Evolutionary conservation across 1,139 yeast genomes (phyloP).

Genomic region (Saccharomyces pastorianus): DNA sequence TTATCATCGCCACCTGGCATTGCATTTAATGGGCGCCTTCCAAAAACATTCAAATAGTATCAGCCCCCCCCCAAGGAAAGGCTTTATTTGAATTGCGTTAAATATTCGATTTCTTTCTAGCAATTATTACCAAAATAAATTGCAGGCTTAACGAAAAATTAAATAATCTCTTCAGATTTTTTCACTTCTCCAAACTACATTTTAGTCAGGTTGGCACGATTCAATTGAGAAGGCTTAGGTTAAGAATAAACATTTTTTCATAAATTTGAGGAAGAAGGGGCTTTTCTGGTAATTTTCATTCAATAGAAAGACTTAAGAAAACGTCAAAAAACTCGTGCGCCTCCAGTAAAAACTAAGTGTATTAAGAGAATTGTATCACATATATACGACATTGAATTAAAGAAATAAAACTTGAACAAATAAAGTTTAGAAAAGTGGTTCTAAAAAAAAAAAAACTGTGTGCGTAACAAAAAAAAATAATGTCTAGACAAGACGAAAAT

Average conservation of each 20-base stretch:
- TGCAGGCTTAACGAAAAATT: neutral
- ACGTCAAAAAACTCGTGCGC: neutral
- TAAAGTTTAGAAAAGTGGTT: neutral
- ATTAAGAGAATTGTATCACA: neutral
- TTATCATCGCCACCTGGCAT: neutral
- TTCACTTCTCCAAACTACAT: neutral
- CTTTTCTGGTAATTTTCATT: neutral
- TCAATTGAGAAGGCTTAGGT: neutral
- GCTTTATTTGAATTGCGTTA: neutral
- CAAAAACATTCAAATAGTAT: neutral
- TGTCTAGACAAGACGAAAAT: neutral
- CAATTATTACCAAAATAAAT: neutral
- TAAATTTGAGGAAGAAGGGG: neutral
- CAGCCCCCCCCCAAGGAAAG: neutral
- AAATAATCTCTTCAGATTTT: neutral
- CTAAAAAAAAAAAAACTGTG: neutral
- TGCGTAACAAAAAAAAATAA: neutral
- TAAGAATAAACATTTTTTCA: neutral
- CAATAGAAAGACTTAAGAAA: neutral
- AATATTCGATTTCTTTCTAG: neutral
- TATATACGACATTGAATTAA: neutral
- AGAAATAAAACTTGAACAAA: neutral
- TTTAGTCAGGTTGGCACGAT: neutral
- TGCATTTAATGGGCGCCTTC: neutral
- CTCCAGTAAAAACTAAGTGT: neutral